Conservation (phyloP, 495 filamentous ascomycete species). For the Xylaria sp. region DNA sequence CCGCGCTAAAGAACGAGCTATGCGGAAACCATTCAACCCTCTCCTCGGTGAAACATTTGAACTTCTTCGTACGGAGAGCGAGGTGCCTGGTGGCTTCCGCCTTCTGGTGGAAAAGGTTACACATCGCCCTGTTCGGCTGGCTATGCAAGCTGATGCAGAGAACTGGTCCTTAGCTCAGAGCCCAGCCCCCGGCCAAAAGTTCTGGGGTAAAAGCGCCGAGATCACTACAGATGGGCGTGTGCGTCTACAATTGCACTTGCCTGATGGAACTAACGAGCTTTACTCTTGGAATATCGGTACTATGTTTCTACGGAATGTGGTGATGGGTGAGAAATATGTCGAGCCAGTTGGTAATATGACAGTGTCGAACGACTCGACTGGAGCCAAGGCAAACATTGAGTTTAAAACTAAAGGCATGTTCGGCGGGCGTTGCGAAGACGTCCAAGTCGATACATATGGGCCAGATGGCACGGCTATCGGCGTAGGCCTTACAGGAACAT, state of each 20-base stretch:
- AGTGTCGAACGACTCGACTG: slow-evolving; percentile 79
- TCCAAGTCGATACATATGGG: slow-evolving; percentile 74
- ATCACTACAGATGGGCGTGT: slow-evolving; percentile 89
- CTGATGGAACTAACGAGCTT: slow-evolving; percentile 72
- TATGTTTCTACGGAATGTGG: slow-evolving; percentile 91
- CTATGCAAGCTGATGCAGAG: slow-evolving; percentile 86
- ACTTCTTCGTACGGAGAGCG: slow-evolving; percentile 81
- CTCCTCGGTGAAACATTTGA: slow-evolving; percentile 97
- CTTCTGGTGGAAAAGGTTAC: slow-evolving; percentile 92
- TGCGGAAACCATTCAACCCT: slow-evolving; percentile 98
- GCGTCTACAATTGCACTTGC: slow-evolving; percentile 66
- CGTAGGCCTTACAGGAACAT: slow-evolving; percentile 76
- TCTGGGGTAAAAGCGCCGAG: slow-evolving; percentile 97
- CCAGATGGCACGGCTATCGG: slow-evolving; percentile 65
- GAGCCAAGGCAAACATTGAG: slow-evolving; percentile 77
- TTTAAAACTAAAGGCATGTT: slow-evolving; percentile 97
- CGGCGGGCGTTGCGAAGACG: slow-evolving; percentile 90
- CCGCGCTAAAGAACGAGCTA: slow-evolving; percentile 85
- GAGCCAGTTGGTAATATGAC: slow-evolving; percentile 91
- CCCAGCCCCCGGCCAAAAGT: slow-evolving; percentile 90
- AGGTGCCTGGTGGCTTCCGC: slow-evolving; percentile 75
- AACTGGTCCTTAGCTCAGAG: slow-evolving; percentile 86
- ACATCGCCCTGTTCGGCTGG: slow-evolving; percentile 89
- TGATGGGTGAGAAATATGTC: slow-evolving; percentile 97
- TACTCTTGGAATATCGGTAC: slow-evolving; percentile 88